These are phyloP conservation scores for Dalbergia oliveri DNA, from an alignment of 306 rosid species.

Conservation along the genomic window DNA sequence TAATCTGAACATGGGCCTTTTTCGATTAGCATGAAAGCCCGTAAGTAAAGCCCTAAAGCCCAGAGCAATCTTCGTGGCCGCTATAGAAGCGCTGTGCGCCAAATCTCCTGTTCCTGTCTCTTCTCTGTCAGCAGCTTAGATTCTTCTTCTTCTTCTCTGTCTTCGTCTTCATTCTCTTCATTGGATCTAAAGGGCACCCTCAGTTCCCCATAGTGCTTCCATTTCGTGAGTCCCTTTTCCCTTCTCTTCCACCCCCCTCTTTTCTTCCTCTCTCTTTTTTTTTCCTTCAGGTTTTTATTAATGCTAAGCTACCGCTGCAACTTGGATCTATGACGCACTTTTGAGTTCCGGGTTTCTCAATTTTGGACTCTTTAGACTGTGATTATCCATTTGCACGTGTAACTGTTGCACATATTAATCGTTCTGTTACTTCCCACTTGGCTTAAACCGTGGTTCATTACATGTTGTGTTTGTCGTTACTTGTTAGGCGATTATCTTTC, in stretches of 20 bases:
- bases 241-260: background rate
- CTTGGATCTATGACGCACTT: slow-evolving; percentile 43
- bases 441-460: background rate
- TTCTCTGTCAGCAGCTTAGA: background rate
- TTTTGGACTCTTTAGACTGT: background rate
- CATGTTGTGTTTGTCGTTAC: too few relatives aligned
- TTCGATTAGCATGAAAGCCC: slow-evolving; percentile 15
- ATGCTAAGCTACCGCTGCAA: background rate
- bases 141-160: background rate
- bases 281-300: background rate
- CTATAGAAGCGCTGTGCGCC: slow-evolving; percentile 27
- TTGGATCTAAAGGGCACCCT: slow-evolving; percentile 44
- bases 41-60: slow-evolving; percentile 44
- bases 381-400: background rate
- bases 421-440: background rate
- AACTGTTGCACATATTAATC: background rate
- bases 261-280: background rate
- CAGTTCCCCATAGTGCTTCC: slow-evolving; percentile 37
- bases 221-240: slow-evolving; percentile 47
- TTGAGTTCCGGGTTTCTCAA: background rate
- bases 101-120: slow-evolving; percentile 8
- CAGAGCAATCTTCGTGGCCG: slow-evolving; percentile 34
- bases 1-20: background rate
- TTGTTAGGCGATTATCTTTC: background rate
- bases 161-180: background rate